These are phyloP conservation scores for Saccharomycopsis vini DNA, from an alignment of 805 yeast genomes.

Conservation along the genomic window DNA sequence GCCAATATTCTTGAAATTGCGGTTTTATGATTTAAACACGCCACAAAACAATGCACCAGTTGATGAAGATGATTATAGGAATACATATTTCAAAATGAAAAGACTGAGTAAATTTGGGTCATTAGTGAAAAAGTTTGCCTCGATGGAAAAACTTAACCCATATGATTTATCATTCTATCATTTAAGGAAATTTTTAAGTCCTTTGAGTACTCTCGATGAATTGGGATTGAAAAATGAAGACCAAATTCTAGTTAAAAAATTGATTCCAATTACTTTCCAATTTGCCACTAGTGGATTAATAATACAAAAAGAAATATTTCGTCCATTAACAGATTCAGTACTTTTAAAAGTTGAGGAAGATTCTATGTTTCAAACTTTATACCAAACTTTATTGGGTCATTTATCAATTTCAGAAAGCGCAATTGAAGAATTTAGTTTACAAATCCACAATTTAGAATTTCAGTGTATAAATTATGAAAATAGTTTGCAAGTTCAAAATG, in stretches of 20 bases:
- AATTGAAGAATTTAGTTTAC: background rate
- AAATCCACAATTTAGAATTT: background rate
- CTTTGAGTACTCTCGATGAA: conserved; percentile 9
- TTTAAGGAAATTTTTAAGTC: conserved; percentile 7
- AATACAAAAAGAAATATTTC: conserved; percentile 2
- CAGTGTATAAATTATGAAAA: background rate
- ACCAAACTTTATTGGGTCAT: conserved; percentile 1
- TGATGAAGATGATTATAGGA: conserved; percentile 5
- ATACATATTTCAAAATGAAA: conserved; percentile 13
- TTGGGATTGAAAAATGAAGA: conserved; percentile 11
- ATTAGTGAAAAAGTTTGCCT: conserved; percentile 12
- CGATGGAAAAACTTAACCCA: conserved; percentile 2
- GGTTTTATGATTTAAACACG: conserved; percentile 13
- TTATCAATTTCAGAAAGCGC: background rate
- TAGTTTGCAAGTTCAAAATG: background rate
- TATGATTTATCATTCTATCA: conserved; percentile 16
- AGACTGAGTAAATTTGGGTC: conserved; percentile 13
- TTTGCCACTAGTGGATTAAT: conserved; percentile 1
- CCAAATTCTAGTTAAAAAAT: conserved; percentile 10
- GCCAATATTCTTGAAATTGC: no score
- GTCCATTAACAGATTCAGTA: conserved; percentile 1
- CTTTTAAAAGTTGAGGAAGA: conserved; percentile 16
- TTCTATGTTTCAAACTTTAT: conserved; percentile 2
- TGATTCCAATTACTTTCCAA: conserved; percentile 11
- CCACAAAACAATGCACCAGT: conserved; percentile 6